These are phyloP conservation scores for Pisolithus albus DNA, from an alignment of 768 basidiomycete species.

Conservation along the genomic window DNA sequence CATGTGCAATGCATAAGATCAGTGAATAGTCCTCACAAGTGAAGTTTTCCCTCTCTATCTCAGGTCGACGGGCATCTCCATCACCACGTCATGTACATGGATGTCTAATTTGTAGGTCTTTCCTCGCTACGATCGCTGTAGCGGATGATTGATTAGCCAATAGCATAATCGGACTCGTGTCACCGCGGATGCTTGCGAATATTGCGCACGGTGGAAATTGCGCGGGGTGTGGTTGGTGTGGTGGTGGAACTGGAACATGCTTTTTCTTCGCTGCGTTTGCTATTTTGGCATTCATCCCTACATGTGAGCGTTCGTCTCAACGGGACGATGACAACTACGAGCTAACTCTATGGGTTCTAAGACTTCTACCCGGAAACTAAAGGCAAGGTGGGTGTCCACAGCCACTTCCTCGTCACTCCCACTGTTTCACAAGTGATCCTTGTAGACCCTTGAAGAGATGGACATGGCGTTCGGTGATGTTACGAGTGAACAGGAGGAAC, in stretches of 20 bases:
- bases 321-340: background rate
- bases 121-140: background rate
- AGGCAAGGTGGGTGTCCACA: conserved; percentile 20
- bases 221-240: no score
- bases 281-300: conserved; percentile 22
- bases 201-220: conserved; percentile 18
- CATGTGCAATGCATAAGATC: conserved; percentile 5
- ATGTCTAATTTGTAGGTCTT: conserved; percentile 30
- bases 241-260: no score
- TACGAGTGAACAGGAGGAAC: conserved; percentile 18
- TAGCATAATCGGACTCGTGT: conserved; percentile 23
- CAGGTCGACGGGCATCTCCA: conserved; percentile 35
- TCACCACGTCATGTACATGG: conserved; percentile 37
- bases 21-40: conserved; percentile 31
- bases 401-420: background rate
- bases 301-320: conserved; percentile 13
- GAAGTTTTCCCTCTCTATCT: conserved; percentile 38
- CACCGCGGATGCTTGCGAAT: conserved; percentile 20
- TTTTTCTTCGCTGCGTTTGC: conserved; percentile 24
- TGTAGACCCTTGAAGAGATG: conserved; percentile 29
- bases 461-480: conserved; percentile 26
- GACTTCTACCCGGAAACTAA: conserved; percentile 27
- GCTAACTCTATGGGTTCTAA: conserved; percentile 5
- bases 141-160: background rate
- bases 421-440: background rate